These are phyloP conservation scores for Striga asiatica DNA, from an alignment of 257 asterid species.

Conservation along the genomic window DNA sequence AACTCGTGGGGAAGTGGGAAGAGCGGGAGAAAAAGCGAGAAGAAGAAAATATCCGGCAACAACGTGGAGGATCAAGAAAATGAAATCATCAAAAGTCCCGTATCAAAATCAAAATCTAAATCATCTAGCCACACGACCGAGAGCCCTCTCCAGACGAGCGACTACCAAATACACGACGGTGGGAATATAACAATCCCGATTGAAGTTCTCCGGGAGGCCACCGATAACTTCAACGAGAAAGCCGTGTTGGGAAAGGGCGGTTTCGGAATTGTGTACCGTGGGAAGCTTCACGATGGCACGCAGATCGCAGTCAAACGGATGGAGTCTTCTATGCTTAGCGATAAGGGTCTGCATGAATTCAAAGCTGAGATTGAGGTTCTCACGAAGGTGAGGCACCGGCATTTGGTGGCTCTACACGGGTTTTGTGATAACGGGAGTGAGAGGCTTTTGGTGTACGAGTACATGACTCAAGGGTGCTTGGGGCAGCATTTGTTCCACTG, in stretches of 20 bases:
- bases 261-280: conserved; percentile 72
- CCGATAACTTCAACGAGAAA: conserved; percentile 42
- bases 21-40: too few species aligned
- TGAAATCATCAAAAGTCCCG: too few species aligned
- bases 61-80: background rate
- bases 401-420: conserved; percentile 72
- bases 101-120: background rate
- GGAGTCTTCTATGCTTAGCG: conserved; percentile 37
- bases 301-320: conserved; percentile 80
- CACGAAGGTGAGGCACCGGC: conserved; percentile 61
- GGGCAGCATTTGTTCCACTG: conserved; percentile 48
- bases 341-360: conserved; percentile 55
- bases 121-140: background rate
- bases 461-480: conserved; percentile 79
- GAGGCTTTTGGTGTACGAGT: conserved; percentile 76
- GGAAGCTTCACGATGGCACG: conserved; percentile 58
- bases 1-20: conserved; percentile 15
- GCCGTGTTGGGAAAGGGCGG: conserved; percentile 75
- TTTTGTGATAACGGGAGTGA: conserved; percentile 62
- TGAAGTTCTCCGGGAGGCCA: conserved; percentile 51
- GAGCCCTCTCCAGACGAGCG: conserved; percentile 15
- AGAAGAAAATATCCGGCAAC: background rate
- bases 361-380: conserved; percentile 86
- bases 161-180: conserved; percentile 35
- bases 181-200: conserved; percentile 43